Conservation (phyloP, 345 rosid genomes). For the Streptanthus diversifolius region DNA sequence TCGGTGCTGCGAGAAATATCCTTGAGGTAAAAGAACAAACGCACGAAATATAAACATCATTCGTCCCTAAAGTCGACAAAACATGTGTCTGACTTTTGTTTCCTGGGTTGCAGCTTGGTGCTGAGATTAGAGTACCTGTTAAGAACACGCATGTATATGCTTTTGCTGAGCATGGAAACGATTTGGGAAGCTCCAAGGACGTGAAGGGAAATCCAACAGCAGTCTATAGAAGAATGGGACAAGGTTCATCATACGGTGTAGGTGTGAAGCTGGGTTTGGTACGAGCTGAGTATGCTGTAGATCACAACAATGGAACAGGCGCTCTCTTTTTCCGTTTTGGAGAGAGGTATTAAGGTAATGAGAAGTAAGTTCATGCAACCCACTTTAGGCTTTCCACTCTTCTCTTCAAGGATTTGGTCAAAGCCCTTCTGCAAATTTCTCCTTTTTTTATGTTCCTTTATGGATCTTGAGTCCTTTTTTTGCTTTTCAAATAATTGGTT, state of each 20-base stretch:
- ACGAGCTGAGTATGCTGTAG: conserved; percentile 93
- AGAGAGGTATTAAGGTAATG: conserved; percentile 66
- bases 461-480: not conserved
- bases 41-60: not conserved
- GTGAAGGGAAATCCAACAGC: conserved; percentile 98
- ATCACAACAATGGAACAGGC: conserved; percentile 85
- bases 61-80: not conserved
- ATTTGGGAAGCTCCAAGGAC: conserved; percentile 90
- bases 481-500: conserved; percentile 11
- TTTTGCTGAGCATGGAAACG: conserved; percentile 95
- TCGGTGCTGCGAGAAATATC: conserved; percentile 84
- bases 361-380: conserved; percentile 12
- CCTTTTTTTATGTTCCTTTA: not conserved
- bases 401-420: conserved; percentile 17
- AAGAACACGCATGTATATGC: conserved; percentile 76
- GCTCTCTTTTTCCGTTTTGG: conserved; percentile 94
- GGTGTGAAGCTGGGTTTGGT: conserved; percentile 88
- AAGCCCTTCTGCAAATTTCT: not conserved
- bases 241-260: conserved; percentile 86
- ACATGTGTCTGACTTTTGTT: not conserved
- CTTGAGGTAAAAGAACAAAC: conserved; percentile 57
- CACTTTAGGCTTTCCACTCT: conserved; percentile 2
- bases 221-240: conserved; percentile 86
- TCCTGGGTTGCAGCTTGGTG: conserved; percentile 65
- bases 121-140: conserved; percentile 87